Percentiles rank a stretch among this genome's conserved stretches.
These are phyloP conservation scores for Yamadazyma taylorii DNA, from an alignment of 1,139 yeast genomes.

Conservation along the genomic window DNA sequence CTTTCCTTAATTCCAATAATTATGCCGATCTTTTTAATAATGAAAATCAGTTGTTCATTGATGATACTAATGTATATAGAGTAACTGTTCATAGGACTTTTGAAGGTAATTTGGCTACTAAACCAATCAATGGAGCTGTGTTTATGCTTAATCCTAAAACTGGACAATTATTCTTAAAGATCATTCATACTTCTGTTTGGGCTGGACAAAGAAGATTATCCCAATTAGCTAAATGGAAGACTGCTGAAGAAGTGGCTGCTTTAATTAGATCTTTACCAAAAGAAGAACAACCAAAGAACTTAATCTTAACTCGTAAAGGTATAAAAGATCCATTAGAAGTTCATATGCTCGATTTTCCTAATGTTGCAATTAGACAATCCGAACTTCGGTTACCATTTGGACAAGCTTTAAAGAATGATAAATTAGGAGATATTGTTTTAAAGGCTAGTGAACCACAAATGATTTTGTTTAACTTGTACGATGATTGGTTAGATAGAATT, in stretches of 20 bases:
- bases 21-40: slow-evolving; percentile 87
- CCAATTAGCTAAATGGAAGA: slow-evolving; percentile 95
- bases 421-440: slow-evolving; percentile 74
- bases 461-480: slow-evolving; percentile 88
- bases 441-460: slow-evolving; percentile 91
- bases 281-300: slow-evolving; percentile 93
- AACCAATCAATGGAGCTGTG: slow-evolving; percentile 91
- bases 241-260: slow-evolving; percentile 97
- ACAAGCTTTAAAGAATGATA: slow-evolving; percentile 80
- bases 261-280: slow-evolving; percentile 82
- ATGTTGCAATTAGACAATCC: slow-evolving; percentile 84
- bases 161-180: slow-evolving; percentile 84
- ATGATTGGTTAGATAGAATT: slow-evolving; percentile 85
- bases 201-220: slow-evolving; percentile 95
- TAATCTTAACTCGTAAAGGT: slow-evolving; percentile 87
- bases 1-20: slow-evolving; percentile 83
- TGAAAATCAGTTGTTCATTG: slow-evolving; percentile 81
- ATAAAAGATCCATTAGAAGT: slow-evolving; percentile 94
- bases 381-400: slow-evolving; percentile 90
- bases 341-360: slow-evolving; percentile 96
- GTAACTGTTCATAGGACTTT: slow-evolving; percentile 91
- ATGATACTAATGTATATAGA: slow-evolving; percentile 90
- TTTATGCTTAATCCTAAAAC: slow-evolving; percentile 87
- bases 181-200: slow-evolving; percentile 95
- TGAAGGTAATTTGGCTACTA: slow-evolving; percentile 91